Percentiles rank a stretch among this genome's conserved stretches.
phyloP scores from a whole-genome alignment of 164 flowering plant genomes.

The Vitis rotundifolia region DNA sequence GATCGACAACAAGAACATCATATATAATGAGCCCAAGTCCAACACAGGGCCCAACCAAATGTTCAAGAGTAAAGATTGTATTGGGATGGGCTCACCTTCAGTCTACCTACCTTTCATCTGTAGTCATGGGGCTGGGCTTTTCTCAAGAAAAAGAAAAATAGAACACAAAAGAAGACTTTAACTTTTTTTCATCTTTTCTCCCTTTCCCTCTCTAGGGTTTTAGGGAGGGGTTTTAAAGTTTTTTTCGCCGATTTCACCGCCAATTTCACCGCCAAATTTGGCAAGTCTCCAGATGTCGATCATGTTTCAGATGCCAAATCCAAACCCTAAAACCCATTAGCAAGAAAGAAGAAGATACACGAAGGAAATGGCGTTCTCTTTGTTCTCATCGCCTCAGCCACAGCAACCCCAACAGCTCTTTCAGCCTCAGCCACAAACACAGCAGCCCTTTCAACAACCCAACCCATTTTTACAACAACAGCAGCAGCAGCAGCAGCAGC shows the following conservation, averaged over 20 bases:
- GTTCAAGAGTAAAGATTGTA: too few species aligned
- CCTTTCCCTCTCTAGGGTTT: slow-evolving; percentile 23
- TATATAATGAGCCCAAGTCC: too few species aligned
- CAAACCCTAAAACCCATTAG: neutral
- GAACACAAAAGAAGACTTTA: neutral
- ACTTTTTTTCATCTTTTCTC: neutral
- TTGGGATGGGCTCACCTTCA: too few species aligned
- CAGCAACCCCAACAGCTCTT: slow-evolving; percentile 24
- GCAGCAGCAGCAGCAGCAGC: slow-evolving; percentile 29
- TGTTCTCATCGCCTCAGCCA: slow-evolving; percentile 39
- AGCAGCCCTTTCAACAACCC: slow-evolving; percentile 22
- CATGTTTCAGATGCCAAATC: neutral
- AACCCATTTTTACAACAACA: slow-evolving; percentile 21
- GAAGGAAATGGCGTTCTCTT: slow-evolving; percentile 23
- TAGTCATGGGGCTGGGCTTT: too few species aligned
- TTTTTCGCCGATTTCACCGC: neutral
- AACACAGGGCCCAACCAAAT: too few species aligned
- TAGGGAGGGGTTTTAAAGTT: slow-evolving; percentile 2
- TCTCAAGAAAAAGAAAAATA: neutral
- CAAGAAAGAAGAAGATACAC: neutral
- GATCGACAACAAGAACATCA: too few species aligned
- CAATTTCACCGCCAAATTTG: neutral
- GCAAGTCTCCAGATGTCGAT: too few species aligned
- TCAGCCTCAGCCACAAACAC: slow-evolving; percentile 17
- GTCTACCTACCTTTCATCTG: too few species aligned